A percentile compares a stretch with the other conserved stretches of the same genome.
These are phyloP conservation scores for Penicillium lagena DNA, from an alignment of 495 filamentous ascomycete genomes.

Conservation along the genomic window DNA sequence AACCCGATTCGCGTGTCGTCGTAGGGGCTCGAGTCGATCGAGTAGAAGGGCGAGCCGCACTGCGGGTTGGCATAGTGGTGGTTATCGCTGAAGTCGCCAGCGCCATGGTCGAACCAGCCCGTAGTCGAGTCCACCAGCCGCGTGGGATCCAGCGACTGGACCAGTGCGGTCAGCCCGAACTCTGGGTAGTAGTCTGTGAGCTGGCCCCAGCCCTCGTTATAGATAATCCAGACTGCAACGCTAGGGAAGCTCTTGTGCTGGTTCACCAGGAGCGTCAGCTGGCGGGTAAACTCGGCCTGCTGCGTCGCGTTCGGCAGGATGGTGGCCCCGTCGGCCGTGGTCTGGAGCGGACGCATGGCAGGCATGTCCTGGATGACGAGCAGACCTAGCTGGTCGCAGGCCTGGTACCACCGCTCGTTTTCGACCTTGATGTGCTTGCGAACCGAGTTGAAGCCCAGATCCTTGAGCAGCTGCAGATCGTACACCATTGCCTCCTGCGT, in stretches of 20 bases:
- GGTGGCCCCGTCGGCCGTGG: neutral
- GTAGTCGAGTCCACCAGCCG: slow-evolving; percentile 53
- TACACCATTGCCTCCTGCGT: slow-evolving; percentile 59
- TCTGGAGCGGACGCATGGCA: slow-evolving; percentile 36
- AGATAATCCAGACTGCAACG: slow-evolving; percentile 54
- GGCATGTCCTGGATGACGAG: slow-evolving; percentile 68
- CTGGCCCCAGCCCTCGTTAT: slow-evolving; percentile 71
- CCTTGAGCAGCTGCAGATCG: slow-evolving; percentile 54
- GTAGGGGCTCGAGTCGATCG: slow-evolving; percentile 46
- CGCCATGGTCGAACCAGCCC: slow-evolving; percentile 58
- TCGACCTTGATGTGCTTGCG: slow-evolving; percentile 72
- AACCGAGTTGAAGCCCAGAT: slow-evolving; percentile 59
- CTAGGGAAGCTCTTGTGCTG: slow-evolving; percentile 58
- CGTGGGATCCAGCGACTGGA: slow-evolving; percentile 53
- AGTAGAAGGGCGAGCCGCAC: slow-evolving; percentile 61
- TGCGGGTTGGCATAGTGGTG: slow-evolving; percentile 68
- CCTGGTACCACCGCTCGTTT: slow-evolving; percentile 55
- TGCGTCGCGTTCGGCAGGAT: slow-evolving; percentile 38
- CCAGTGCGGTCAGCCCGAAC: slow-evolving; percentile 43
- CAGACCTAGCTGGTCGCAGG: slow-evolving; percentile 57
- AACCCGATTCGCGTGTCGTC: slow-evolving; percentile 55
- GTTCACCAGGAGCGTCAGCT: slow-evolving; percentile 53
- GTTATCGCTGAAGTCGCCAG: slow-evolving; percentile 56
- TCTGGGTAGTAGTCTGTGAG: slow-evolving; percentile 43
- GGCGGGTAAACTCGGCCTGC: slow-evolving; percentile 54